Evolutionary conservation across 1,139 yeast species (phyloP), one percentile per base, ranked within the genome.

Genomic region (Waltiozyma sp.): DNA sequence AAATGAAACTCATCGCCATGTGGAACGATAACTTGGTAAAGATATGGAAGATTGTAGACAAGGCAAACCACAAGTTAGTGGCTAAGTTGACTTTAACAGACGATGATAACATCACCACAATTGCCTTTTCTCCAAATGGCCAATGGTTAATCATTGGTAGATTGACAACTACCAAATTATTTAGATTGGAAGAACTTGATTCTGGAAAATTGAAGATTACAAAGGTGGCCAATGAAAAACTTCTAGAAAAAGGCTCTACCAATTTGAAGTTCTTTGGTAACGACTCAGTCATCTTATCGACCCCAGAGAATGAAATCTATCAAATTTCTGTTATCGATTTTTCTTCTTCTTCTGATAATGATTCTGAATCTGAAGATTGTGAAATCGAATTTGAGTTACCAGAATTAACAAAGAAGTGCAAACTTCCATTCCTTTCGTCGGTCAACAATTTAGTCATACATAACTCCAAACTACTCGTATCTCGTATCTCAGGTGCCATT

Each of bases 1-100:
- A 61, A 8, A 67, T 72, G 39, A 72, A 78, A 45, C 62, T 78
- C 39, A 62, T 89, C 28, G 71, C 77, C 19, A 71, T 82, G 72
- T 89, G 95, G 93, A 82, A 80, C 55, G 95, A 83, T 51, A 91
- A 85, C 57, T 69, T 73, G 2, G 74, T 89, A 39, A 88, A 87
- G 59, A 70, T 91, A 19, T 91, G 98, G 98, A 69, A 64, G 49
- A 58, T 87, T n/a, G 61, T 50, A 39, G 51, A 60, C 38, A 47
- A 50, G 40, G 43, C 53, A 42, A 47, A 59, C 37, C 51, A 60
- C 45, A 58, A 60, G 44, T 63, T 87, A 45, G 78, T 85, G 13
- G 68, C 83, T 41, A 85, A 84, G 59, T 60, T 88, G 53, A 68
- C 73, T 1, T 64, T 87, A 46, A 70, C 78, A 38, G 94, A 81